Percentiles rank a stretch among this genome's conserved stretches.
phyloP scores from a whole-genome alignment of 2,329 filamentous ascomycete species.

The Hypoxylon sp. region DNA sequence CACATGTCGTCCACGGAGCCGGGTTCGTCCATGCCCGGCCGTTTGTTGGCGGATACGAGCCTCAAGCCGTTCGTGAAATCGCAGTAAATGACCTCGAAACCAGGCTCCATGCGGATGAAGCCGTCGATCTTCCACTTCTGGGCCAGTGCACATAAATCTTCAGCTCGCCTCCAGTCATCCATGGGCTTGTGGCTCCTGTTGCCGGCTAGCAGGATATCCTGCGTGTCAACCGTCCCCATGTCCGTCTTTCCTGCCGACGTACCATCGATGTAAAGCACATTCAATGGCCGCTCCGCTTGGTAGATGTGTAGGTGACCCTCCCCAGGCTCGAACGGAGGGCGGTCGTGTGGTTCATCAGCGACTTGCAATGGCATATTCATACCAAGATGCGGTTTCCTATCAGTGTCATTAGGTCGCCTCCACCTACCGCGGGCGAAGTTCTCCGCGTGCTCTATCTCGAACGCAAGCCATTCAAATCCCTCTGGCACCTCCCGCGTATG shows the following conservation, averaged over 20 bases:
- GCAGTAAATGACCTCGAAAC: constrained; percentile 66
- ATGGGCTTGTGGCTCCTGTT: constrained; percentile 46
- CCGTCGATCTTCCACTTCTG: constrained; percentile 59
- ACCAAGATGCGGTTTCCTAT: constrained; percentile 4
- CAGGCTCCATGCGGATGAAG: constrained; percentile 70
- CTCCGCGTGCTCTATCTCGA: constrained; percentile 80
- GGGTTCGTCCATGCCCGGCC: constrained; percentile 43
- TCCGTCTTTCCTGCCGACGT: constrained; percentile 74
- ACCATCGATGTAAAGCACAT: constrained; percentile 77
- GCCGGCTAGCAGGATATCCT: constrained; percentile 71
- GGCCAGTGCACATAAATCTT: constrained; percentile 67
- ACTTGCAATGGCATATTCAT: constrained; percentile 5
- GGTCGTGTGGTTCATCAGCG: constrained; percentile 12
- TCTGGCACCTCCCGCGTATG: constrained; percentile 58
- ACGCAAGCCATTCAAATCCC: constrained; percentile 78
- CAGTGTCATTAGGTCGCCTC: constrained; percentile 17
- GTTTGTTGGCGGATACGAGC: constrained; percentile 52
- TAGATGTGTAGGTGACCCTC: constrained; percentile 77
- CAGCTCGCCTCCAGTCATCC: constrained; percentile 66
- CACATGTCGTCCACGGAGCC: constrained; percentile 28
- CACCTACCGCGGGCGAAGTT: constrained; percentile 64
- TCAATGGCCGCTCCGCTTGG: constrained; percentile 66
- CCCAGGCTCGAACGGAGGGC: constrained; percentile 10
- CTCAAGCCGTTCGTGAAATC: constrained; percentile 64
- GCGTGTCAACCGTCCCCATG: constrained; percentile 76